phyloP scores from a whole-genome alignment of 1,284 basidiomycete genomes.

The Schizophyllum commune region DNA sequence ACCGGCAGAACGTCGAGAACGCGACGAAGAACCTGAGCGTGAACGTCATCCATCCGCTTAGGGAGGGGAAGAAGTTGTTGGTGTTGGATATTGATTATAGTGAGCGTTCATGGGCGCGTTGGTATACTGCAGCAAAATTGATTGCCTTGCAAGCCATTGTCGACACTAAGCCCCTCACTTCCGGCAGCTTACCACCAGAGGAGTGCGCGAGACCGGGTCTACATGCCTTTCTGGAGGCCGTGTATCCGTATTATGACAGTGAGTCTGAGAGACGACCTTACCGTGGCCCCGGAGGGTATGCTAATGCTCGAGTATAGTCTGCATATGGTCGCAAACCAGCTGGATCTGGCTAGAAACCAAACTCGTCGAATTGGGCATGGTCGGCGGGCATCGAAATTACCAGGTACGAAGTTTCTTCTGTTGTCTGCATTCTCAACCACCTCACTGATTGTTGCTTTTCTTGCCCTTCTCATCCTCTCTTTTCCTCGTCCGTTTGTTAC shows the following conservation, averaged over 20 bases:
- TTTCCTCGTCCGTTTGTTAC: neutral
- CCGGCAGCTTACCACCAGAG: conserved; percentile 65
- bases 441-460: neutral
- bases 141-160: too few relatives aligned
- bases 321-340: conserved; percentile 82
- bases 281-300: too few relatives aligned
- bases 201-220: conserved; percentile 80
- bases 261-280: too few relatives aligned
- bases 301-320: conserved; percentile 31
- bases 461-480: neutral
- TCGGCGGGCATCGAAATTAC: conserved; percentile 21
- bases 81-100: conserved; percentile 90
- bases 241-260: conserved; percentile 79
- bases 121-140: too few relatives aligned
- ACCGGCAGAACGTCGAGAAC: conserved; percentile 72
- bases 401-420: conserved; percentile 34
- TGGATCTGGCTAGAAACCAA: conserved; percentile 93
- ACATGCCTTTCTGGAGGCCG: conserved; percentile 74
- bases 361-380: neutral
- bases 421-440: neutral
- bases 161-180: conserved; percentile 76
- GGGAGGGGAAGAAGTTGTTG: conserved; percentile 71
- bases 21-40: conserved; percentile 58
- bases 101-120: too few relatives aligned
- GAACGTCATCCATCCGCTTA: conserved; percentile 70